Evolutionary conservation across 1,284 basidiomycete genomes (phyloP), one percentile per base, ranked within the genome.

Genomic region (Fistulina hepatica): DNA sequence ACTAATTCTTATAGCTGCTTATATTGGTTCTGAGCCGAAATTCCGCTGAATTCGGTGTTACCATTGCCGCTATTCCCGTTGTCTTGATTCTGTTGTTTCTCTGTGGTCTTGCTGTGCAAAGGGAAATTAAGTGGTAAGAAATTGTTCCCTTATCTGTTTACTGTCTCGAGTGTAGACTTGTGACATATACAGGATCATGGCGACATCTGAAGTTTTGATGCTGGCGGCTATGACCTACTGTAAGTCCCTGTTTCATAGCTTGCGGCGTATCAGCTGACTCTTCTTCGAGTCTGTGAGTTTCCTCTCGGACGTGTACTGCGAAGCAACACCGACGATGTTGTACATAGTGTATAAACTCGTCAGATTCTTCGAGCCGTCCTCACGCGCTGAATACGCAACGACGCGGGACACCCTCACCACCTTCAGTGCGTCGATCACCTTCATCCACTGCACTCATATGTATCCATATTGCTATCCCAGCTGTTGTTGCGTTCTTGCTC

Each of bases 41-140:
- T 50, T 73, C 76, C 1, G 73, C 77, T 3, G 84, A 89, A 59
- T 89, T 86, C 49, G 82, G 76, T 7, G 51, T 89, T 21, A 89
- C 84, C 2, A 69, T 90, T 37, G 71, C 79, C 23, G 85, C 85
- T 16, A 84, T 90, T 34, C 82, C 85, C 13, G 64, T 88, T 15
- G 80, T 85, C n/a, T 61, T 89, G 11, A 44, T 73, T 19, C 61
- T 86, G 37, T 64, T 90, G n/a, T 58, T 73, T 12, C 63, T 73
- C 6, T 79, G 75, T 48, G 78, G 71, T 16, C 48, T 75, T 31
- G 81, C 86, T 3, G 76, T 86, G 4, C 73, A 81, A 49, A 65
- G 77, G 39, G 85, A 89, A 59, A 75, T 88, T 44, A 85, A 77
- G 56, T 80, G 71, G 83, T 81, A 44, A 21, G 66, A 55, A 12